These are phyloP conservation scores for Dendrobium catenatum DNA, from an alignment of 106 monocot species.

Conservation along the genomic window DNA sequence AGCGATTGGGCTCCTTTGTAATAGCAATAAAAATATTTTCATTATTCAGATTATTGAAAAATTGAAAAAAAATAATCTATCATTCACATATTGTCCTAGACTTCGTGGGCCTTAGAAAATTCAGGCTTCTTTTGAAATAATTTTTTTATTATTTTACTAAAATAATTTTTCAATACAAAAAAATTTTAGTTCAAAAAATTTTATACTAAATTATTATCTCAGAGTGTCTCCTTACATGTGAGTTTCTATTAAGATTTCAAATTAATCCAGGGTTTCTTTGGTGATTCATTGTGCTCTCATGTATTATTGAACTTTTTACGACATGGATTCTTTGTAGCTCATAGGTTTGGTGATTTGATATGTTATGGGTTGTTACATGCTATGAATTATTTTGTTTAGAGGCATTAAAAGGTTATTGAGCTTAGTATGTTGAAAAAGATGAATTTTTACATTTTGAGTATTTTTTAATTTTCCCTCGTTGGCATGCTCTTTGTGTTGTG, in stretches of 20 bases:
- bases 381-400: background rate
- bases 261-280: background rate
- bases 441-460: background rate
- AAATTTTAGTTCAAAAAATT: no score
- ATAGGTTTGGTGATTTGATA: background rate
- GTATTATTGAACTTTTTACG: background rate
- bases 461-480: background rate
- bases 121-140: no score
- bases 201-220: slow-evolving; percentile 25
- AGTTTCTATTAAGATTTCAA: slow-evolving; percentile 14
- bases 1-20: no score
- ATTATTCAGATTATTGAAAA: no score
- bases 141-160: no score
- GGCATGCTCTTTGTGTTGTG: background rate
- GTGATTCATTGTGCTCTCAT: background rate
- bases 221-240: slow-evolving; percentile 94
- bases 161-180: no score
- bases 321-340: background rate
- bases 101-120: no score
- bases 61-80: no score
- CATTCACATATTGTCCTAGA: no score
- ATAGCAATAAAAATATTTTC: no score
- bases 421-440: background rate
- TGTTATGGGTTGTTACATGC: background rate
- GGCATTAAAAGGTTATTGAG: no score